These are phyloP conservation scores for Rhododendron vialii DNA, from an alignment of 148 eudicot species.

Conservation along the genomic window DNA sequence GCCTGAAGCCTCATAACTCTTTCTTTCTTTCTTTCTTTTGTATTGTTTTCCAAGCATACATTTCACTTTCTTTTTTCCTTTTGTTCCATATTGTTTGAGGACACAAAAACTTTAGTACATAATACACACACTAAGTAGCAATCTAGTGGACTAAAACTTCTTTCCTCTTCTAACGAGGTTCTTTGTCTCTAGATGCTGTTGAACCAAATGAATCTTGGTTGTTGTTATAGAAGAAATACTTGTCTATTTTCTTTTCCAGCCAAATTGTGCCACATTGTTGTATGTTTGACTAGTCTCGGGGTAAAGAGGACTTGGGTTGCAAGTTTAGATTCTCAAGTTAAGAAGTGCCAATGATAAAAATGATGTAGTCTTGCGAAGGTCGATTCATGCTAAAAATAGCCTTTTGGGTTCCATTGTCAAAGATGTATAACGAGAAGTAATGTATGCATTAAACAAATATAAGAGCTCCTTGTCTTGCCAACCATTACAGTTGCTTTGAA, in stretches of 20 bases:
- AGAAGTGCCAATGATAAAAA: neutral
- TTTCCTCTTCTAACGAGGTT: neutral
- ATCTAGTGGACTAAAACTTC: neutral
- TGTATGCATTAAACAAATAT: neutral
- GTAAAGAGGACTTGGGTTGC: neutral
- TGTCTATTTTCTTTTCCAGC: no score
- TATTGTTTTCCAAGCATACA: neutral
- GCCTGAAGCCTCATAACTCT: neutral
- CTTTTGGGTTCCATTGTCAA: neutral
- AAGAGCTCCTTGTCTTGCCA: neutral
- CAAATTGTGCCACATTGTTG: neutral
- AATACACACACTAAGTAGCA: neutral
- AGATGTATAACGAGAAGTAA: neutral
- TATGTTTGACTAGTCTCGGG: neutral
- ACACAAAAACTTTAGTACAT: neutral
- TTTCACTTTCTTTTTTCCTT: neutral
- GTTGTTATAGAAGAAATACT: neutral
- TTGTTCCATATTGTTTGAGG: neutral
- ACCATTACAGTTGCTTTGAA: constrained; percentile 13
- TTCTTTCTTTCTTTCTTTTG: neutral
- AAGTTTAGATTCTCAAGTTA: neutral
- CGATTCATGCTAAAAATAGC: neutral
- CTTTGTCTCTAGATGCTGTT: neutral
- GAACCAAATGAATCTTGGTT: neutral
- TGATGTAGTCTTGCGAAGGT: neutral